phyloP scores from a whole-genome alignment of 2,329 filamentous ascomycete species.

The Aspergillus fumigatiaffinis region DNA sequence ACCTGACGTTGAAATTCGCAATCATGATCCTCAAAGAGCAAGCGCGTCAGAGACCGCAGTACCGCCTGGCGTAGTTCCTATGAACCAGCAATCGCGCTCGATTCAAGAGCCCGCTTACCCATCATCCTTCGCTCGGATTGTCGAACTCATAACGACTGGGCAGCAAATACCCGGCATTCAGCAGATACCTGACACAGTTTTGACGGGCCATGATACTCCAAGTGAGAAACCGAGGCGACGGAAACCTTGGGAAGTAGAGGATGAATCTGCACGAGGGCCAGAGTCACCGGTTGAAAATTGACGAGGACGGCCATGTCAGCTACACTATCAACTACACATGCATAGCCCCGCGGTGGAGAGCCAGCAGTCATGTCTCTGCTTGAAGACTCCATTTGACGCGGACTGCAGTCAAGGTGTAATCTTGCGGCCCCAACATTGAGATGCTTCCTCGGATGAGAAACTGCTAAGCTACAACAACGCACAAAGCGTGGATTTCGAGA shows the following conservation, averaged over 20 bases:
- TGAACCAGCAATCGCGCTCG: slow-evolving; percentile 33
- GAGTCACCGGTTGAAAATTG: neutral
- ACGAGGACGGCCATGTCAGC: neutral
- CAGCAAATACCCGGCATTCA: slow-evolving; percentile 82
- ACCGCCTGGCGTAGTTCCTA: slow-evolving; percentile 5
- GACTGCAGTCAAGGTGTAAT: neutral
- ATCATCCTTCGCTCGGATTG: slow-evolving; percentile 77
- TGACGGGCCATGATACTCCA: slow-evolving; percentile 63
- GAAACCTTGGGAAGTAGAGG: slow-evolving; percentile 78
- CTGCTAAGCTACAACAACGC: neutral
- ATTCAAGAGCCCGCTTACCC: slow-evolving; percentile 65
- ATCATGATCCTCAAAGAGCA: slow-evolving; percentile 2
- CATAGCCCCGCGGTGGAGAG: neutral
- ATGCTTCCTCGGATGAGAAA: neutral
- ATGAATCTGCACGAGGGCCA: slow-evolving; percentile 9
- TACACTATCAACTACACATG: neutral
- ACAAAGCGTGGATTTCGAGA: slow-evolving; percentile 8
- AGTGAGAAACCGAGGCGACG: slow-evolving; percentile 51
- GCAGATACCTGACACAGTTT: slow-evolving; percentile 76
- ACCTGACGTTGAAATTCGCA: slow-evolving; percentile 3
- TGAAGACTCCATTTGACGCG: neutral
- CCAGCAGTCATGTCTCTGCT: neutral
- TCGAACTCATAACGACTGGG: slow-evolving; percentile 77
- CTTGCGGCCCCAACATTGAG: neutral
- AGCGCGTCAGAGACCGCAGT: slow-evolving; percentile 5